Conservation (phyloP, 1,284 basidiomycete species). For the Sanghuangporus baumii region DNA sequence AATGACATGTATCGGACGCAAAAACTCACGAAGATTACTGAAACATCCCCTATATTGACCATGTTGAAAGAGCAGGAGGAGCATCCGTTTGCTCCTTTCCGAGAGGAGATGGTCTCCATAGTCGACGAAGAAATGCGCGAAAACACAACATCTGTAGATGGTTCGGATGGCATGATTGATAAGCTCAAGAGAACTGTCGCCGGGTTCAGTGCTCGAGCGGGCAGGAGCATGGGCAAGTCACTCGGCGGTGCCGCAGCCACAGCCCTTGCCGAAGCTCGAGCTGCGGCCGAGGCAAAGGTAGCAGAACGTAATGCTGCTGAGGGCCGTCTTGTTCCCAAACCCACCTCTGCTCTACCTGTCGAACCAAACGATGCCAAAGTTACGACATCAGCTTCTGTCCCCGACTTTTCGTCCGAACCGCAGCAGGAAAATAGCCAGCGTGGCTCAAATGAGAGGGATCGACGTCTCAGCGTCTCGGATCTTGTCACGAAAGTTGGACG, state of each 20-base stretch:
- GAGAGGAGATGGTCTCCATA: neutral
- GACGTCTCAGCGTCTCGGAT: slow-evolving; percentile 52
- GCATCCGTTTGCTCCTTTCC: neutral
- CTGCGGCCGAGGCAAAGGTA: slow-evolving; percentile 64
- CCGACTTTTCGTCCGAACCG: neutral
- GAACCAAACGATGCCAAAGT: neutral
- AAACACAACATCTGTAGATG: slow-evolving; percentile 22
- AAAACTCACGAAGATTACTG: slow-evolving; percentile 44
- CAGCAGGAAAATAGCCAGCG: neutral
- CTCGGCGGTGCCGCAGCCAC: slow-evolving; percentile 52
- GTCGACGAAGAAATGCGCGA: slow-evolving; percentile 8
- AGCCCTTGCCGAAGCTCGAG: slow-evolving; percentile 63
- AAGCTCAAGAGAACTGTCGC: slow-evolving; percentile 64
- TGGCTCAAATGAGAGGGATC: slow-evolving; percentile 23
- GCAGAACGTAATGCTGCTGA: slow-evolving; percentile 45
- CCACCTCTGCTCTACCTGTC: slow-evolving; percentile 5
- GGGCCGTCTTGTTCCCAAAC: slow-evolving; percentile 32
- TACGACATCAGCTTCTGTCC: neutral
- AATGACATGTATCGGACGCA: slow-evolving; percentile 31
- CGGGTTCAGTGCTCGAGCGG: slow-evolving; percentile 53
- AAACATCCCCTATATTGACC: slow-evolving; percentile 1
- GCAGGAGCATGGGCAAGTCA: slow-evolving; percentile 61
- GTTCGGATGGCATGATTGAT: slow-evolving; percentile 49
- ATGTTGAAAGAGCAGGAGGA: slow-evolving; percentile 2
- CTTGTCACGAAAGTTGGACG: slow-evolving; percentile 29